Percentiles rank a stretch among this genome's conserved stretches.
These are phyloP conservation scores for Ophiorrhiza pumila DNA, from an alignment of 257 asterid species.

Conservation along the genomic window DNA sequence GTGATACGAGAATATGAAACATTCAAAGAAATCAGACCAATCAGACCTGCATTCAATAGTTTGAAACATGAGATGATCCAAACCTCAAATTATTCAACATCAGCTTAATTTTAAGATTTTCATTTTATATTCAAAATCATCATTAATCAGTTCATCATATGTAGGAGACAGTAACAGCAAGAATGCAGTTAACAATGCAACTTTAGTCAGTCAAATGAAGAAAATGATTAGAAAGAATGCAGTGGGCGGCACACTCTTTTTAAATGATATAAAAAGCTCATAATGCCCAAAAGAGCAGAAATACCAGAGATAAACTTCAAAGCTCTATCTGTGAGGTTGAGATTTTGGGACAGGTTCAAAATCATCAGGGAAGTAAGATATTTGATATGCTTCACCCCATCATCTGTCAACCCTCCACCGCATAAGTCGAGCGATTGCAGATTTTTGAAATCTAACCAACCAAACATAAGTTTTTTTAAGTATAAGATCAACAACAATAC, in stretches of 20 bases:
- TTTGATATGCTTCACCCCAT: slow-evolving; percentile 82
- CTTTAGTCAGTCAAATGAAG: too few relatives aligned
- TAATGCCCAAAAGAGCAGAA: neutral
- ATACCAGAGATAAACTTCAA: slow-evolving; percentile 83
- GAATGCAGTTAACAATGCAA: too few relatives aligned
- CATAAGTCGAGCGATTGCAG: slow-evolving; percentile 85
- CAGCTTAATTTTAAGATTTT: too few relatives aligned
- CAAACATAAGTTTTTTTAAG: neutral
- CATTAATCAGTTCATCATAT: too few relatives aligned
- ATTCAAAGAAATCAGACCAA: slow-evolving; percentile 65
- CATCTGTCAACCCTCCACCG: slow-evolving; percentile 88
- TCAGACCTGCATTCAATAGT: slow-evolving; percentile 63
- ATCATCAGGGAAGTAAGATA: slow-evolving; percentile 68
- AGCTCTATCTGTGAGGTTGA: slow-evolving; percentile 66
- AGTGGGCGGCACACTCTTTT: too few relatives aligned
- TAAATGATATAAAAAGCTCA: too few relatives aligned
- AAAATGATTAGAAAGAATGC: too few relatives aligned
- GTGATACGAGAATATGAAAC: slow-evolving; percentile 74
- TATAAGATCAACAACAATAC: neutral
- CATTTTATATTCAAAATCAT: too few relatives aligned
- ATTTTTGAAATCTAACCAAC: slow-evolving; percentile 63
- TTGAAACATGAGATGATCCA: too few relatives aligned
- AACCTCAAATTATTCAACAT: too few relatives aligned
- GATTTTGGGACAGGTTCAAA: slow-evolving; percentile 81
- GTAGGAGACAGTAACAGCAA: too few relatives aligned